A percentile compares a stretch with the other conserved stretches of the same genome.
phyloP scores from a whole-genome alignment of 83 land plant species.

The Thuja plicata region DNA sequence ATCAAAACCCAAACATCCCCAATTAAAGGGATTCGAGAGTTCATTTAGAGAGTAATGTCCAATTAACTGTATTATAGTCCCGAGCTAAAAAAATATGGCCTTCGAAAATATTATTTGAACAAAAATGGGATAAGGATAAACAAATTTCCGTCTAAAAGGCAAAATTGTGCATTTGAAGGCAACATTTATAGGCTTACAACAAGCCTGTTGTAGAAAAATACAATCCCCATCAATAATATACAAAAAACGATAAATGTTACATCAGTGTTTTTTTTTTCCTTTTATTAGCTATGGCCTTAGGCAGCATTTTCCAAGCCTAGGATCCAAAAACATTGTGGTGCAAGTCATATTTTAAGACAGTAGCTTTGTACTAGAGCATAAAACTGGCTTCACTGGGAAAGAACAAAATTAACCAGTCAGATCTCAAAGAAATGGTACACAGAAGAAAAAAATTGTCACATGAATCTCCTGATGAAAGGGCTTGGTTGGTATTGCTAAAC shows the following conservation, averaged over 20 bases:
- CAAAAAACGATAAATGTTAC: neutral
- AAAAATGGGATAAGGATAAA: neutral
- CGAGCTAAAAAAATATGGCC: neutral
- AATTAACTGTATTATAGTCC: neutral
- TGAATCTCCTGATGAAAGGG: constrained; percentile 3
- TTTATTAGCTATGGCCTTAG: constrained; percentile 9
- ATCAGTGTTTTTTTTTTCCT: neutral
- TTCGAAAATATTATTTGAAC: neutral
- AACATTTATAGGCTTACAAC: neutral
- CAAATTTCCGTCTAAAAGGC: neutral
- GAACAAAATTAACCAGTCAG: constrained; percentile 12
- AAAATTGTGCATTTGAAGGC: constrained; percentile 11
- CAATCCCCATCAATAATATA: constrained; percentile 10
- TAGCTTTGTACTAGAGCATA: neutral
- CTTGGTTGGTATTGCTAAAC: constrained; percentile 7
- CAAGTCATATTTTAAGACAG: constrained; percentile 4
- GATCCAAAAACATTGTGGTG: constrained; percentile 3
- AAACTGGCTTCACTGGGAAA: constrained; percentile 2
- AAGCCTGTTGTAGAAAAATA: neutral
- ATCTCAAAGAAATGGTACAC: constrained; percentile 13
- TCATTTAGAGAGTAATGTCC: neutral
- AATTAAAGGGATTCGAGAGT: neutral
- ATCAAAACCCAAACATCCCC: neutral
- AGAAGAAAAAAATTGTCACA: constrained; percentile 8
- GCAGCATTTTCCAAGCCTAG: constrained; percentile 4